Evolutionary conservation across 768 basidiomycete species (phyloP), one percentile per base, ranked within the genome.

Genomic region (Boletus coccyginus): DNA sequence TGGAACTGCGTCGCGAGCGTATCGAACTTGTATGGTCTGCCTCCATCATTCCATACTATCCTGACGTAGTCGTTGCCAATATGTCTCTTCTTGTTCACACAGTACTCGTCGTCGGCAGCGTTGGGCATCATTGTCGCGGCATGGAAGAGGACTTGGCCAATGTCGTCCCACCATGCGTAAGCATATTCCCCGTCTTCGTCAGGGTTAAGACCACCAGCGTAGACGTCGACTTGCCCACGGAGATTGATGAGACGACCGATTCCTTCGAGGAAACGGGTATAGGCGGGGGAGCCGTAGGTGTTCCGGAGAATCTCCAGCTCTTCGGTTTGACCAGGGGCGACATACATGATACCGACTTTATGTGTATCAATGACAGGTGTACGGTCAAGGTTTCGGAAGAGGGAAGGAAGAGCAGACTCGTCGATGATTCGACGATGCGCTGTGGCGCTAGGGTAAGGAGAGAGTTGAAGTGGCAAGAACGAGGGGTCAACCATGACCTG

Each of bases 91-190:
- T 99, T 99, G 77, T 86, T 81, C 59, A 82, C 86, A 62, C 82
- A 86, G 47, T 83, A 79, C 2, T 84, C 83, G 70, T 94, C 92
- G 52, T 85, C 72, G 9, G 73, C 60, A 45, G 77, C 78, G 52
- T 86, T 89, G 5, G 97, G 97, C 96, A 98, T 98, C 78, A 99
- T 87, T 3, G 97, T 98, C 10, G 96, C 91, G 3, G 94, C 89
- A 72, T 98, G 97, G 70, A 91, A 99, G 52, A 98, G 80, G 58
- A 97, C 85, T 68, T 98, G 95, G 5, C 90, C 86, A 48, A 98
- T 94, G 66, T 98, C 94, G 70, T 98, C 94, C 92, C 95, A 97
- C 95, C 96, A 99, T 0, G 95, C 94, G 68, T 98, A 98, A 0
- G 96, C 92, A 67, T 95, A 97, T 71, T 94, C 90, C 14, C 97